phyloP scores from a whole-genome alignment of 192 early-diverging fungal genomes.

The Physocladia obscura region DNA sequence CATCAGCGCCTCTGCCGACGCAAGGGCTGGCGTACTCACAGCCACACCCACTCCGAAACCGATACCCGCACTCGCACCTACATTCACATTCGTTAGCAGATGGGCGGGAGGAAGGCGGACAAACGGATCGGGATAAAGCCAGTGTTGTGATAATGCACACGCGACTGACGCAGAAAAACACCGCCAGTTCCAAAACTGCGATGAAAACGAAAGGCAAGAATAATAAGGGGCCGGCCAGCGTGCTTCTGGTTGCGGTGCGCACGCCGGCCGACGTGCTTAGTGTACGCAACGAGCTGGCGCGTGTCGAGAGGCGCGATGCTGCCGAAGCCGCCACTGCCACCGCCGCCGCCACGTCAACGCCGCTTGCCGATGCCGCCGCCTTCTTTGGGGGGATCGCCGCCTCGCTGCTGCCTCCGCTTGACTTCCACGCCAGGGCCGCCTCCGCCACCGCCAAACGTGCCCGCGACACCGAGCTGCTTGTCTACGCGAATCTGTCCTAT shows the following conservation, averaged over 20 bases:
- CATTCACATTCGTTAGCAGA: too few relatives aligned
- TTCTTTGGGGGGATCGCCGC: slow-evolving; percentile 12
- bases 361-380: slow-evolving; percentile 9
- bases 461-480: slow-evolving; percentile 1
- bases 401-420: not conserved
- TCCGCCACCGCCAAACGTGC: not conserved
- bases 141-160: too few relatives aligned
- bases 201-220: too few relatives aligned
- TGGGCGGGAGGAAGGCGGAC: too few relatives aligned
- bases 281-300: slow-evolving; percentile 17
- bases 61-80: too few relatives aligned
- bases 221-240: not conserved
- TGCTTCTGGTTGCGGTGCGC: not conserved
- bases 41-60: too few relatives aligned
- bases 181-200: too few relatives aligned
- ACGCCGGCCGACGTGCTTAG: not conserved
- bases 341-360: not conserved
- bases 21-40: too few relatives aligned
- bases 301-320: not conserved
- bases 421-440: slow-evolving; percentile 7
- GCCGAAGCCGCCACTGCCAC: too few relatives aligned
- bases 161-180: too few relatives aligned
- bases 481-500: slow-evolving; percentile 17
- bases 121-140: too few relatives aligned
- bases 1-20: too few relatives aligned